phyloP scores from a whole-genome alignment of 345 rosid genomes.

The Heritiera littoralis region DNA sequence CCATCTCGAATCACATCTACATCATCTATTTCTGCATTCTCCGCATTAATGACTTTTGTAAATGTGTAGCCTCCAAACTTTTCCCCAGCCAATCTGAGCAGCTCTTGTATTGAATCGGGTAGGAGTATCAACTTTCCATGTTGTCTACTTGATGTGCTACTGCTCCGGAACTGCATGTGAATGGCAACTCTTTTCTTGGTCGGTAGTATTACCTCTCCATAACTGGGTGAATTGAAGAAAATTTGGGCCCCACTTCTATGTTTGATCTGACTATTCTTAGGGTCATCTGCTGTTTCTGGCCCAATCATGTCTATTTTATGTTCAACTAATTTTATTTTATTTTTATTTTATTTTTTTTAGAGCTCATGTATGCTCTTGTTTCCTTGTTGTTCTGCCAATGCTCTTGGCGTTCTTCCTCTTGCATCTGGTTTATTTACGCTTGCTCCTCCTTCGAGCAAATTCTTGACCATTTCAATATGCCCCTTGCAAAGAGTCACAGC shows the following conservation, averaged over 20 bases:
- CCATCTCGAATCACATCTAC: constrained; percentile 81
- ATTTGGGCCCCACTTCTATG: constrained; percentile 28
- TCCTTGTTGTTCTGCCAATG: constrained; percentile 51
- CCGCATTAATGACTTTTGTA: constrained; percentile 52
- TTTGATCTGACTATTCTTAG: constrained; percentile 28
- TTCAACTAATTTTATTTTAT: constrained; percentile 40
- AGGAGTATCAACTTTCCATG: constrained; percentile 66
- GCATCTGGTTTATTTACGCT: constrained; percentile 49
- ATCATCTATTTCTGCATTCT: constrained; percentile 83
- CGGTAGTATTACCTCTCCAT: constrained; percentile 28
- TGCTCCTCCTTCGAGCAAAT: constrained; percentile 52
- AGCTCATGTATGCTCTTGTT: constrained; percentile 51
- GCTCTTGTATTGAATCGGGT: constrained; percentile 77
- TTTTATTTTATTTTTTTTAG: too few relatives aligned
- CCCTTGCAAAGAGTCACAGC: constrained; percentile 51
- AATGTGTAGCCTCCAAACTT: constrained; percentile 68
- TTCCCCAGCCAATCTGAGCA: constrained; percentile 77
- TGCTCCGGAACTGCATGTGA: constrained; percentile 49
- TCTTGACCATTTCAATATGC: constrained; percentile 55
- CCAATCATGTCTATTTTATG: constrained; percentile 46
- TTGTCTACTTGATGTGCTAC: constrained; percentile 34
- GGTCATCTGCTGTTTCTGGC: constrained; percentile 34
- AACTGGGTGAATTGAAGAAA: constrained; percentile 24
- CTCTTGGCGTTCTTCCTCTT: constrained; percentile 52
- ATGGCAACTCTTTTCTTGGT: constrained; percentile 75